Base-by-base conservation (phyloP, 2,329 filamentous ascomycete species). In the Ophiostoma populinum region DNA sequence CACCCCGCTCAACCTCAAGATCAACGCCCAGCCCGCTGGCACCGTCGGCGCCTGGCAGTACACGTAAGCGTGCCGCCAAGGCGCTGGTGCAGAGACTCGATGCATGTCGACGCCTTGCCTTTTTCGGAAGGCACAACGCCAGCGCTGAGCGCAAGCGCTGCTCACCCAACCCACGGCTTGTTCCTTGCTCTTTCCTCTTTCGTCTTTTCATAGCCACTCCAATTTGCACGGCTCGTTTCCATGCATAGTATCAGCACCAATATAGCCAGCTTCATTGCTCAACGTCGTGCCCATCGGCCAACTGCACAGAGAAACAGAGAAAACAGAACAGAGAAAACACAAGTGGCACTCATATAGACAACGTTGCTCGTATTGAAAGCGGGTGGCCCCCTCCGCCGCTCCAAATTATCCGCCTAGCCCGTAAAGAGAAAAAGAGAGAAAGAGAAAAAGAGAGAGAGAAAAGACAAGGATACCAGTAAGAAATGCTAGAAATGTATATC, bases 1-100 rank as follows among this genome's bases (percentile, higher is more conserved):
- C 43, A 41, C 38, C 9, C 41, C 45, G 1, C 34, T 53, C 37
- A 53, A 53, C 34, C 42, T 53, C 7, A 46, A 48, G 42, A 40
- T 52, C 35, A 46, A 45, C 24, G 34, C 37, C 7, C 27, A 44
- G 32, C 43, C 45, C 3, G 24, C 36, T 7, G 43, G 41, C 16
- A 44, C 45, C 5, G 7, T 41, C 8, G 47, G 44, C n/a, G 50
- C 48, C 3, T 52, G 50, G 50, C 48, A 52, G 45, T 52, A 52
- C 35, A 44, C 46, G 3, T 52, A 39, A 38, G 15, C 18, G 12
- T 11, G 22, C 9, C 9, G 4, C 9, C 3, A 11, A 24, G 22
- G 12, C 4, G 3, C 9, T 5, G 7, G 22, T 10, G 7, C 4
- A 24, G 3, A 24, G n/a, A n/a, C n/a, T 25, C 24, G 24, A 25